phyloP scores from a whole-genome alignment of 768 basidiomycete genomes.

The Agaricus subrufescens region DNA sequence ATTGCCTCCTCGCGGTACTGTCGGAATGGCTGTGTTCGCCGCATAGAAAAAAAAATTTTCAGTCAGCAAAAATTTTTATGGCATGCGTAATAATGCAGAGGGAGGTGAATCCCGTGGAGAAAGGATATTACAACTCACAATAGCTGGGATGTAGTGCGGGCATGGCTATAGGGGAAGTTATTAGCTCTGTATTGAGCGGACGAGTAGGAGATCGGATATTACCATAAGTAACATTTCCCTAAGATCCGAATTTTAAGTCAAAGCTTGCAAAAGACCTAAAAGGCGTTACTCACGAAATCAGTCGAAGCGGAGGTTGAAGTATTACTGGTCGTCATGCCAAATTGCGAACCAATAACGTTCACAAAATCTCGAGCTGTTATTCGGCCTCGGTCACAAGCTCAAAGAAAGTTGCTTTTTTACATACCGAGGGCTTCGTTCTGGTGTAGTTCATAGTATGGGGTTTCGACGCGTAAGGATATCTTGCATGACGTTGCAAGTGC shows the following conservation, averaged over 20 bases:
- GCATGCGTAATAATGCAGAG: background rate
- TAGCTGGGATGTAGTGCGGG: constrained; percentile 64
- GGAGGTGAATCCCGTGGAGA: constrained; percentile 7
- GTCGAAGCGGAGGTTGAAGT: constrained; percentile 55
- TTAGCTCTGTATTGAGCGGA: constrained; percentile 1
- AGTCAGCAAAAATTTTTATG: background rate
- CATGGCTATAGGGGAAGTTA: constrained; percentile 35
- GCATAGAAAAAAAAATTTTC: background rate
- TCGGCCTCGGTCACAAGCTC: background rate
- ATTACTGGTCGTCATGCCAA: constrained; percentile 32
- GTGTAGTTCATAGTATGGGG: constrained; percentile 49
- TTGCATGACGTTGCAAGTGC: constrained; percentile 58
- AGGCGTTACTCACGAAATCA: constrained; percentile 58
- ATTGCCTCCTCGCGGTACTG: constrained; percentile 64
- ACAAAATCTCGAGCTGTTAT: constrained; percentile 49
- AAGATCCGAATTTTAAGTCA: constrained; percentile 5
- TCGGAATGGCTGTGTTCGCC: constrained; percentile 59
- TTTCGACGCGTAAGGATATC: constrained; percentile 35
- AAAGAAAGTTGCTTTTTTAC: background rate
- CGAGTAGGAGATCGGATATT: constrained; percentile 10
- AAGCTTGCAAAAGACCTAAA: background rate
- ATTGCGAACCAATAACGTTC: constrained; percentile 38
- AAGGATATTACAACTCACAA: constrained; percentile 35
- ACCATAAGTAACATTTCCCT: constrained; percentile 79
- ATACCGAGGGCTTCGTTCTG: constrained; percentile 55